Evolutionary conservation across 2,329 filamentous ascomycete genomes (phyloP).

Genomic region (Thielaviopsis euricoi): DNA sequence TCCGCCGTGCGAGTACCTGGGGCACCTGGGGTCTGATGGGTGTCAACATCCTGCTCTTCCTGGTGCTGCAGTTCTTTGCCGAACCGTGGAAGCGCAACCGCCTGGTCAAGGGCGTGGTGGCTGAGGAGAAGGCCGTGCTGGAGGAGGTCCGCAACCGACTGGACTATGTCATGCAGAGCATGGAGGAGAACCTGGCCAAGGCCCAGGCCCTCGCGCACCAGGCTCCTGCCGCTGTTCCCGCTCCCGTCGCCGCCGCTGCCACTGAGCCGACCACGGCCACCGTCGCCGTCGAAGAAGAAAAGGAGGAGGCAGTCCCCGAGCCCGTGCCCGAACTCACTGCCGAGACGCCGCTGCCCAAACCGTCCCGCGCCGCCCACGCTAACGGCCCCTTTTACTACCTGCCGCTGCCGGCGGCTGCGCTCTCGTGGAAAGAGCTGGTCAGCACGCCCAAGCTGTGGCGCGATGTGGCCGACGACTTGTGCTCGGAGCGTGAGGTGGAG

Average conservation of each 20-base stretch:
- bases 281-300: neutral
- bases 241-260: neutral
- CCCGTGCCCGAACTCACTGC: neutral
- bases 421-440: slow-evolving; percentile 8
- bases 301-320: too few species aligned
- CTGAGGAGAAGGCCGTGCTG: slow-evolving; percentile 49
- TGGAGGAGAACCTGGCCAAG: slow-evolving; percentile 9
- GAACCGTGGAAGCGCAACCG: slow-evolving; percentile 80
- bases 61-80: slow-evolving; percentile 73
- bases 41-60: slow-evolving; percentile 76
- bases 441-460: slow-evolving; percentile 8
- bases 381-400: slow-evolving; percentile 1
- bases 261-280: neutral
- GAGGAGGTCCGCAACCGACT: slow-evolving; percentile 26
- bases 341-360: neutral
- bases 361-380: neutral
- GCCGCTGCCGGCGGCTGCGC: slow-evolving; percentile 1
- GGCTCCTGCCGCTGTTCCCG: neutral
- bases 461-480: slow-evolving; percentile 7
- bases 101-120: slow-evolving; percentile 69
- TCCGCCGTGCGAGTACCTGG: slow-evolving; percentile 91
- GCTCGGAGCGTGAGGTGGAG: slow-evolving; percentile 38
- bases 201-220: slow-evolving; percentile 5
- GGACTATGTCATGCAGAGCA: slow-evolving; percentile 11
- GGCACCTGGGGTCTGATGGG: slow-evolving; percentile 98